Conservation (phyloP, 2,329 filamentous ascomycete genomes). For the Penicillium sp. region DNA sequence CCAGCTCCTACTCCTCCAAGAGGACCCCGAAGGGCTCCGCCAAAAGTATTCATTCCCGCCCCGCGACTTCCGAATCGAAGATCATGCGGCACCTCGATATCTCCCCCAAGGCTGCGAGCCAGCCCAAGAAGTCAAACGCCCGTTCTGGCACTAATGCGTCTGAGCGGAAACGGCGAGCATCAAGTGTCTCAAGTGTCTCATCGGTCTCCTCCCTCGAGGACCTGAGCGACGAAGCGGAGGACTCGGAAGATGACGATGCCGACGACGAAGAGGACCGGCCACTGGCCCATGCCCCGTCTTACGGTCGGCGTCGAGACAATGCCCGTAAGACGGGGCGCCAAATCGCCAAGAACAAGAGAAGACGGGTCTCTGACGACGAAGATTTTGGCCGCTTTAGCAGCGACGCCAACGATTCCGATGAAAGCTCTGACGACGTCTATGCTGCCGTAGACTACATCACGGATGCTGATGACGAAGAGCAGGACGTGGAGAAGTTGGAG, state of each 20-base stretch:
- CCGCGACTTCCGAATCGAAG: conserved; percentile 25
- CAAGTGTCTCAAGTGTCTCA: conserved; percentile 38
- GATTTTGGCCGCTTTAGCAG: conserved; percentile 32
- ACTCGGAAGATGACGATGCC: conserved; percentile 40
- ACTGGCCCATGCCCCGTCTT: conserved; percentile 44
- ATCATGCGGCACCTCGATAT: conserved; percentile 23
- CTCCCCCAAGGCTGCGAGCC: conserved; percentile 21
- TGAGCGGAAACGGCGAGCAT: conserved; percentile 37
- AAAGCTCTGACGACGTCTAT: conserved; percentile 65
- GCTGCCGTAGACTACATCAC: conserved; percentile 75
- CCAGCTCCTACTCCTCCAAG: conserved; percentile 28
- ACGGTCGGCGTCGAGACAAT: conserved; percentile 34
- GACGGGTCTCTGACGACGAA: conserved; percentile 36
- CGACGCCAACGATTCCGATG: conserved; percentile 33
- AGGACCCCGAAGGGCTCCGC: conserved; percentile 26
- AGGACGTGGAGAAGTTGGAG: conserved; percentile 73
- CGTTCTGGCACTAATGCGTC: conserved; percentile 21
- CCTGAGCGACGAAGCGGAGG: conserved; percentile 37
- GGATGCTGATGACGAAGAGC: conserved; percentile 76
- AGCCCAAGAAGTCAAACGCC: conserved; percentile 27
- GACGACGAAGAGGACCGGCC: conserved; percentile 46
- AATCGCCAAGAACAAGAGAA: conserved; percentile 31
- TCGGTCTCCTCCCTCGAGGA: conserved; percentile 38
- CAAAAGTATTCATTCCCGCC: conserved; percentile 24
- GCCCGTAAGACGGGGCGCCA: conserved; percentile 44